A percentile compares a stretch with the other conserved stretches of the same genome.
Conservation (phyloP, 495 filamentous ascomycete genomes). For the Lepidopterella palustris region DNA sequence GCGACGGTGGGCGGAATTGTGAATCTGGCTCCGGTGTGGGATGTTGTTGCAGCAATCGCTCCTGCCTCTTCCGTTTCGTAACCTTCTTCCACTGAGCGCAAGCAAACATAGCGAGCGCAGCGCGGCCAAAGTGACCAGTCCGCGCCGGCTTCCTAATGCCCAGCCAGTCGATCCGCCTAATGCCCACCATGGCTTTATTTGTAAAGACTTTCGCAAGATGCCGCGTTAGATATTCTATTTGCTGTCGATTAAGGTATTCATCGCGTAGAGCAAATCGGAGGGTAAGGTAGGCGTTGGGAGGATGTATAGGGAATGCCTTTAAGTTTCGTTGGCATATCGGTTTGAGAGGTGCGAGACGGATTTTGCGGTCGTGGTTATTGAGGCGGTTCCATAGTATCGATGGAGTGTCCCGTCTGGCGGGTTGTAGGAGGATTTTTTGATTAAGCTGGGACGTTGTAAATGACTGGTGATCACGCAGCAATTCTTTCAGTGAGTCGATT, state of each 20-base stretch:
- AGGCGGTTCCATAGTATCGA: constrained; percentile 14
- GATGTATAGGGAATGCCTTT: constrained; percentile 1
- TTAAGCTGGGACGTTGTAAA: constrained; percentile 11
- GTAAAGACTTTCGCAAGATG: constrained; percentile 7
- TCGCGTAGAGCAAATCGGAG: constrained; percentile 16
- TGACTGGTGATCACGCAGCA: constrained; percentile 10
- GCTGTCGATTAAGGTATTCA: constrained; percentile 5
- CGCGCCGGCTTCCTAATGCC: neutral
- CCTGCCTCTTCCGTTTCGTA: neutral
- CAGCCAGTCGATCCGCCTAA: constrained; percentile 20
- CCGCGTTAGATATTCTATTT: constrained; percentile 12
- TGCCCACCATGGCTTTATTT: constrained; percentile 7
- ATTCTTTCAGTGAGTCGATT: constrained; percentile 12
- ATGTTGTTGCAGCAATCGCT: neutral
- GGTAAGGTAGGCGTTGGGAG: constrained; percentile 9
- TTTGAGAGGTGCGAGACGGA: constrained; percentile 15
- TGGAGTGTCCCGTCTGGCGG: neutral
- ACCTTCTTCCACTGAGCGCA: constrained; percentile 1
- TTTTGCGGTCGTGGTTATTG: constrained; percentile 5
- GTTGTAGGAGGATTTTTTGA: constrained; percentile 13
- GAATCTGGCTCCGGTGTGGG: neutral
- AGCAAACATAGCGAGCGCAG: neutral
- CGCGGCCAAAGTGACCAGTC: neutral
- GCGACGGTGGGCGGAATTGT: neutral
- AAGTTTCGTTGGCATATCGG: neutral